Evolutionary conservation across 2,329 filamentous ascomycete genomes (phyloP).

Genomic region (Colletotrichum nymphaeae): DNA sequence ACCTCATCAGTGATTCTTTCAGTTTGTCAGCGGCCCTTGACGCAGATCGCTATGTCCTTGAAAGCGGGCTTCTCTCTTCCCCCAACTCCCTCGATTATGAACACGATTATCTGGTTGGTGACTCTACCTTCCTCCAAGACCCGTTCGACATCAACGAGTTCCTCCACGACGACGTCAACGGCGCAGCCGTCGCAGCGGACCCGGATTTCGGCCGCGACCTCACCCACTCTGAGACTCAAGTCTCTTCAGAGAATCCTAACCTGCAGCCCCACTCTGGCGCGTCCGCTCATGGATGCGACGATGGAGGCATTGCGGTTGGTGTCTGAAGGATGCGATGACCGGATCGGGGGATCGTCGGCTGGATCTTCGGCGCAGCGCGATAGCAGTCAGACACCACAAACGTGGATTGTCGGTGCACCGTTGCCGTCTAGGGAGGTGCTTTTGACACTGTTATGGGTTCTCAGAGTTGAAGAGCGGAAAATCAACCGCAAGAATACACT

Average conservation of each 20-base stretch:
- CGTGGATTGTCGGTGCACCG: conserved; percentile 49
- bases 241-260: conserved; percentile 74
- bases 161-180: conserved; percentile 64
- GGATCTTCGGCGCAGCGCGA: conserved; percentile 51
- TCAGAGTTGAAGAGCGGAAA: conserved; percentile 55
- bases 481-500: conserved; percentile 37
- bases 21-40: conserved; percentile 75
- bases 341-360: conserved; percentile 51
- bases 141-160: conserved; percentile 66
- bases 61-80: conserved; percentile 81
- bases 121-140: conserved; percentile 61
- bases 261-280: conserved; percentile 80
- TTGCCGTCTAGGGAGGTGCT: conserved; percentile 61
- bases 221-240: conserved; percentile 69
- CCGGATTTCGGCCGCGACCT: conserved; percentile 63
- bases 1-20: conserved; percentile 78
- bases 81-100: conserved; percentile 74
- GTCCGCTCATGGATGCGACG: conserved; percentile 80
- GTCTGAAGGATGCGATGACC: conserved; percentile 66
- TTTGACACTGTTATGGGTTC: conserved; percentile 59
- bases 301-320: conserved; percentile 78
- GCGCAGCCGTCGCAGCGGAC: conserved; percentile 63
- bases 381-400: conserved; percentile 47
- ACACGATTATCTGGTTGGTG: conserved; percentile 74
- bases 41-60: conserved; percentile 81